These are phyloP conservation scores for Vachellia pachyceras DNA, from an alignment of 306 rosid genomes.

Conservation along the genomic window DNA sequence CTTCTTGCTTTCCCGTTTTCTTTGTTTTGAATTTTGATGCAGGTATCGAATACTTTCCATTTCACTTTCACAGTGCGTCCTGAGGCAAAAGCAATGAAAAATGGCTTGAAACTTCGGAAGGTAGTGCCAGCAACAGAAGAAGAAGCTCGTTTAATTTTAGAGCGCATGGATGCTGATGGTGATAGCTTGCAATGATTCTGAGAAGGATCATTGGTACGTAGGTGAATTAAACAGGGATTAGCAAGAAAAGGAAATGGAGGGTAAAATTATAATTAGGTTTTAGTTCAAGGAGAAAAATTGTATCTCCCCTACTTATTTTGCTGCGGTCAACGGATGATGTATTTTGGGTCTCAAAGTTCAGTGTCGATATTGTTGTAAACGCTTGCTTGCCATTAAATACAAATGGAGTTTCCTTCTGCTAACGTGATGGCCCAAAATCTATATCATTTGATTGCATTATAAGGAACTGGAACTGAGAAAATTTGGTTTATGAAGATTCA, in stretches of 20 bases:
- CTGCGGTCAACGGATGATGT: neutral
- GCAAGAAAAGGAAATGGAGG: neutral
- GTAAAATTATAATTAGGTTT: neutral
- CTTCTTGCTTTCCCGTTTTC: neutral
- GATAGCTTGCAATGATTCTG: conserved; percentile 50
- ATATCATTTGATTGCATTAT: too few species aligned
- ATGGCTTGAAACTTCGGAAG: conserved; percentile 60
- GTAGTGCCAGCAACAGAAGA: conserved; percentile 95
- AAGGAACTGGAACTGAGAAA: too few species aligned
- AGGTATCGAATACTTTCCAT: conserved; percentile 88
- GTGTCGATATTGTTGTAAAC: neutral
- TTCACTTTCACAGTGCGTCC: conserved; percentile 87
- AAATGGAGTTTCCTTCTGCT: too few species aligned
- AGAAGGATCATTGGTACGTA: conserved; percentile 1
- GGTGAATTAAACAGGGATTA: neutral
- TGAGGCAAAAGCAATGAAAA: conserved; percentile 68
- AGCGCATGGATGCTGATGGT: conserved; percentile 80
- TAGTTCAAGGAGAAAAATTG: neutral
- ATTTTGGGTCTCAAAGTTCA: neutral
- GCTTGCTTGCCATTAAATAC: neutral
- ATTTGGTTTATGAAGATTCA: too few species aligned
- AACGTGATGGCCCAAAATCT: neutral
- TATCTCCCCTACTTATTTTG: conserved; percentile 9
- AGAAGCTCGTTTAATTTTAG: conserved; percentile 83
- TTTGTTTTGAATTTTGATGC: conserved; percentile 7